Base-by-base conservation (phyloP, 305 asterid genomes). In the Fraxinus floribunda region DNA sequence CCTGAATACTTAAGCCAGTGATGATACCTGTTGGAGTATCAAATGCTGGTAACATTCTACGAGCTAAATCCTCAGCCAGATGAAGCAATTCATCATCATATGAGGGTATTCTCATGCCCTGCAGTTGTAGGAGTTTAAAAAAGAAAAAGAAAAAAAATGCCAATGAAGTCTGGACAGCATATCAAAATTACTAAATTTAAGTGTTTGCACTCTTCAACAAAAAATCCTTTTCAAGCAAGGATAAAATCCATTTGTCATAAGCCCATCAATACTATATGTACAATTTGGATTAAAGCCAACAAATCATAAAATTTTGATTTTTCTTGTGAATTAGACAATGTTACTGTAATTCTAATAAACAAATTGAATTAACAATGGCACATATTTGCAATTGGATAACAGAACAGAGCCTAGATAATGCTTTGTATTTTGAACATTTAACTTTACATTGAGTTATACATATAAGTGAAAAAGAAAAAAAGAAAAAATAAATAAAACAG, bases 21-120 rank as follows among this genome's bases (percentile, higher is more conserved):
- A 79, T 38, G 80, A 70, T 88, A 95, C 99, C 98, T 87, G 99
- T 93, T 57, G 99, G 99, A 84, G 99, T 95, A 88, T 95, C 99
- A 88, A 95, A 95, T 46, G 99, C 98, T 85, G 99, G 97, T 85
- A 95, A 87, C 92, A 95, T 89, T 85, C 99, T 93, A 77, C 93
- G 89, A 79, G 88, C 98, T 85, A 95, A 89, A 90, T 95, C 99
- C 87, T 90, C 95, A 6, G 99, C 99, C 90, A 95, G 86, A 91
- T 90, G 88, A 84, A 95, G 97, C 78, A 95, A 91, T 68, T 94
- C 98, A 84, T 90, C 91, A 39, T 93, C 93, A 84, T 95, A 95
- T 62, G 97, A 90, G 75, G 95, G 97, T 82, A 95, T 85, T 84
- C 95, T 90, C 99, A 95, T 92, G 85, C 99, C 99, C 99, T 95